These are phyloP conservation scores for Metrosideros polymorpha DNA, from an alignment of 441 rosid species.

Conservation along the genomic window DNA sequence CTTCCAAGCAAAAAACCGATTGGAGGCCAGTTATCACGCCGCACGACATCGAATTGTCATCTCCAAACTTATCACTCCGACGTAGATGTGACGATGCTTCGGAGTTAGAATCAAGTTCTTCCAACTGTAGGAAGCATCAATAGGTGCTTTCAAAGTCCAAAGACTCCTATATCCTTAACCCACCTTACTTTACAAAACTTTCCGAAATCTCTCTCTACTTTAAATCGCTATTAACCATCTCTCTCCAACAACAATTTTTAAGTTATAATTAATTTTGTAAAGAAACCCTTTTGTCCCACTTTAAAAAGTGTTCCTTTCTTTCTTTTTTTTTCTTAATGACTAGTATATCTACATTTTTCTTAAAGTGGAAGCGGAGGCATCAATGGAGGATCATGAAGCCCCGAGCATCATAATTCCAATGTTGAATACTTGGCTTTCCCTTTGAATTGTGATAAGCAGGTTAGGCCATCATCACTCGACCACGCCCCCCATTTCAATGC, in stretches of 20 bases:
- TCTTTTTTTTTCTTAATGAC: no score
- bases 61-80: neutral
- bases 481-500: neutral
- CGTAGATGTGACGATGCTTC: neutral
- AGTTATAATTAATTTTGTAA: no score
- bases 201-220: neutral
- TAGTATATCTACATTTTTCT: neutral
- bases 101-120: neutral
- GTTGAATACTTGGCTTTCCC: neutral
- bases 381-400: neutral
- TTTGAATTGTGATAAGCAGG: neutral
- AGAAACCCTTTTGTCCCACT: neutral
- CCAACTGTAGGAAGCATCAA: neutral
- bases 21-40: neutral
- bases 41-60: neutral
- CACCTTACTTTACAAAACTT: neutral
- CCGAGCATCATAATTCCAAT: neutral
- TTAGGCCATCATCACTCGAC: neutral
- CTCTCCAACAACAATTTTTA: neutral
- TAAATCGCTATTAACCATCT: neutral
- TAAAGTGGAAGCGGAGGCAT: neutral
- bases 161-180: neutral
- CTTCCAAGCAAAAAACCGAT: neutral
- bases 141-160: neutral
- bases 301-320: neutral